phyloP scores from a whole-genome alignment of 768 basidiomycete species.

The Suillus paluster region DNA sequence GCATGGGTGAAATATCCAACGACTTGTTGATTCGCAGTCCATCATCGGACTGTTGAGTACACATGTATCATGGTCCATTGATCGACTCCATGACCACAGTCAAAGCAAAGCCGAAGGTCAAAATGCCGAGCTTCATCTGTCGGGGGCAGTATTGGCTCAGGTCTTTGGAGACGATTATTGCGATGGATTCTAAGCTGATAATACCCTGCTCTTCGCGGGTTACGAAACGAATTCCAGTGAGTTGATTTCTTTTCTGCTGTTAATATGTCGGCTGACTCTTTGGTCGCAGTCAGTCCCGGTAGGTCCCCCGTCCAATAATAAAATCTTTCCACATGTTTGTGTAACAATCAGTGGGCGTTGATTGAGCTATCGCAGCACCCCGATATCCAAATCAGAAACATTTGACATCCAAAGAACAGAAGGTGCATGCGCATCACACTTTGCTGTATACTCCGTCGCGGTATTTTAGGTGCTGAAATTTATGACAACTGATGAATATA shows the following conservation, averaged over 20 bases:
- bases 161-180: background rate
- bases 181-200: background rate
- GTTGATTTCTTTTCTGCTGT: conserved; percentile 4
- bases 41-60: conserved; percentile 16
- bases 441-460: background rate
- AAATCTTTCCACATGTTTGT: background rate
- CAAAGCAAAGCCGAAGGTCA: conserved; percentile 39
- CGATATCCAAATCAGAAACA: conserved; percentile 37
- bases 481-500: background rate
- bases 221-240: conserved; percentile 55
- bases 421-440: too few relatives aligned
- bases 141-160: conserved; percentile 24
- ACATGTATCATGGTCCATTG: background rate
- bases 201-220: conserved; percentile 30
- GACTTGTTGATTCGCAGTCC: conserved; percentile 41
- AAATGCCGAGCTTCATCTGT: conserved; percentile 26
- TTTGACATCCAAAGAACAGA: background rate
- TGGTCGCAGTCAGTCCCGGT: conserved; percentile 9
- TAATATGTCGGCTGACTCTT: background rate
- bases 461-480: background rate
- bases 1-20: conserved; percentile 42
- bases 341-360: conserved; percentile 51
- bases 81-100: conserved; percentile 27
- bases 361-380: conserved; percentile 52
- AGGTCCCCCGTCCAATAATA: background rate